Percentiles rank a stretch among this genome's conserved stretches.
Conservation (phyloP, 768 basidiomycete genomes). For the Mycena albidolilacea region DNA sequence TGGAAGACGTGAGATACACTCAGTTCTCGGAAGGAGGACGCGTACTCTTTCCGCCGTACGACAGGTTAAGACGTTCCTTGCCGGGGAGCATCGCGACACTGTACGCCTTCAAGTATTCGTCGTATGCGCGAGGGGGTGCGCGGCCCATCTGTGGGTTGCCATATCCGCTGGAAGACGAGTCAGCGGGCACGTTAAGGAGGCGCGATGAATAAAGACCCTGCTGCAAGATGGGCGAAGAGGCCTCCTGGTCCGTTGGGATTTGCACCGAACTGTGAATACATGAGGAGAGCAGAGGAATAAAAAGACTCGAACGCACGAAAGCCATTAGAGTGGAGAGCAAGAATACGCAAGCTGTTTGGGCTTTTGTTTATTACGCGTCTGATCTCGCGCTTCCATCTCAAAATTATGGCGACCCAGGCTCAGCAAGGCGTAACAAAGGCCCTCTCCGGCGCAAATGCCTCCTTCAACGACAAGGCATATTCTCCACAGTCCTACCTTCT, state of each 20-base stretch:
- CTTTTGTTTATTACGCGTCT: conserved; percentile 19
- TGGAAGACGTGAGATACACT: conserved; percentile 26
- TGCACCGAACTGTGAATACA: conserved; percentile 52
- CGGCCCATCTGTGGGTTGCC: conserved; percentile 59
- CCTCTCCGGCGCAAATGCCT: conserved; percentile 74
- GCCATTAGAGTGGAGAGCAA: conserved; percentile 50
- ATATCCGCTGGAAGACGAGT: conserved; percentile 71
- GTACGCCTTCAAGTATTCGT: conserved; percentile 95
- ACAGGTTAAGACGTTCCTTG: conserved; percentile 88
- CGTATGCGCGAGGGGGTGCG: conserved; percentile 81
- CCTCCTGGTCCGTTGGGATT: conserved; percentile 69
- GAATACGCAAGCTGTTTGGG: conserved; percentile 42
- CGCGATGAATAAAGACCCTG: conserved; percentile 19
- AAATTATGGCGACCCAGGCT: conserved; percentile 49
- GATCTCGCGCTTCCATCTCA: not conserved
- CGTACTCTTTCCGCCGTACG: conserved; percentile 96
- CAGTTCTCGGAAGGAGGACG: conserved; percentile 40
- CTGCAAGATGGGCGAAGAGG: conserved; percentile 76
- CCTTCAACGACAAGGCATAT: conserved; percentile 89
- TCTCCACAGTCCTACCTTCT: conserved; percentile 16
- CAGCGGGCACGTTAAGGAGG: conserved; percentile 25
- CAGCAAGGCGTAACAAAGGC: conserved; percentile 60
- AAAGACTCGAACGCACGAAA: conserved; percentile 54
- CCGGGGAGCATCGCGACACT: conserved; percentile 95
- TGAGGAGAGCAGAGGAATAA: conserved; percentile 13